Evolutionary conservation across 2,329 filamentous ascomycete species (phyloP).

Genomic region (Sporothrix globosa): DNA sequence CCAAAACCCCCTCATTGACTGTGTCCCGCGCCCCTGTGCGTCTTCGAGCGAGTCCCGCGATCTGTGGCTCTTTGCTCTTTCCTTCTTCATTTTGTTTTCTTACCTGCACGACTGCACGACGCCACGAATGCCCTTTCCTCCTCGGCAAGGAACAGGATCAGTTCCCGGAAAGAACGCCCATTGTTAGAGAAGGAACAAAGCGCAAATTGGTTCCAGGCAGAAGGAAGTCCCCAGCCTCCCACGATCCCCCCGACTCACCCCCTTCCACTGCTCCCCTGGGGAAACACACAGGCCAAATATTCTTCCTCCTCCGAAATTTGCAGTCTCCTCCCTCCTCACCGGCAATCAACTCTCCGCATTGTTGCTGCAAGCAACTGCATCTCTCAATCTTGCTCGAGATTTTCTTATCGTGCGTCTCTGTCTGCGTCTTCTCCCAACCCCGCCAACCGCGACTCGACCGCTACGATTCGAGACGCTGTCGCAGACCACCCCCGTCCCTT

Average conservation of each 20-base stretch:
- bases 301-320: constrained; percentile 30
- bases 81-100: not conserved
- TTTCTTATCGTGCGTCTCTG: constrained; percentile 19
- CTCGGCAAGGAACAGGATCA: not conserved
- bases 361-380: constrained; percentile 24
- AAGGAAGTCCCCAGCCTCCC: not conserved
- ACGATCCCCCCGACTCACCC: not conserved
- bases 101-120: not conserved
- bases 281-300: constrained; percentile 22
- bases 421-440: not conserved
- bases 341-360: not conserved
- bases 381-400: constrained; percentile 5
- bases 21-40: constrained; percentile 2
- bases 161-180: not conserved
- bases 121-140: not conserved
- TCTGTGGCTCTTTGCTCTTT: constrained; percentile 11
- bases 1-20: constrained; percentile 10
- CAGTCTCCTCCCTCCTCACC: not conserved
- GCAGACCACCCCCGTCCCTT: not conserved
- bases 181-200: not conserved
- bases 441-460: constrained; percentile 15
- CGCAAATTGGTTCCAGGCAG: not conserved
- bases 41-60: constrained; percentile 4
- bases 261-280: not conserved
- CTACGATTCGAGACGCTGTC: not conserved